These are phyloP conservation scores for Anethum foeniculum DNA, from an alignment of 140 eudicot species.

Conservation along the genomic window DNA sequence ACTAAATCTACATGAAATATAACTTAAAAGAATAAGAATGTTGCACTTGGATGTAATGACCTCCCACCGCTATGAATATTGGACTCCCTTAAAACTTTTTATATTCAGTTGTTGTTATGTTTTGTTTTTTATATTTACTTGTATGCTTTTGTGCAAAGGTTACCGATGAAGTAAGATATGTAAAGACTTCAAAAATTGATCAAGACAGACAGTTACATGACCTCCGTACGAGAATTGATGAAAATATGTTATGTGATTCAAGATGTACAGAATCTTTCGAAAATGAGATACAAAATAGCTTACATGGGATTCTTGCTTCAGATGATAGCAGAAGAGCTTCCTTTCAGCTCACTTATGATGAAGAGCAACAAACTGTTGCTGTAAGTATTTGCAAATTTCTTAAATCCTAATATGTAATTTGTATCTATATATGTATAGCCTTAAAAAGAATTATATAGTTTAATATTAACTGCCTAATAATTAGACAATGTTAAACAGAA, in stretches of 20 bases:
- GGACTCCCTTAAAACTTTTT: not conserved
- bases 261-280: slow-evolving; percentile 48
- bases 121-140: not conserved
- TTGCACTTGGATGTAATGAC: not conserved
- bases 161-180: slow-evolving; percentile 65
- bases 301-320: slow-evolving; percentile 52
- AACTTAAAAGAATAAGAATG: too few species aligned
- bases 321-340: slow-evolving; percentile 90
- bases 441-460: not conserved
- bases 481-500: not conserved
- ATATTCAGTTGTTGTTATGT: not conserved
- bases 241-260: slow-evolving; percentile 38
- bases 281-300: slow-evolving; percentile 54
- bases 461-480: not conserved
- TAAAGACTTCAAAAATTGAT: slow-evolving; percentile 43
- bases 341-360: slow-evolving; percentile 79
- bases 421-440: too few species aligned
- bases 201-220: slow-evolving; percentile 54
- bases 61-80: not conserved
- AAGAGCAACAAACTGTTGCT: slow-evolving; percentile 81
- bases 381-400: slow-evolving; percentile 34
- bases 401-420: not conserved
- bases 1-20: too few species aligned
- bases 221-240: slow-evolving; percentile 55
- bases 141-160: slow-evolving; percentile 34